Conservation (phyloP, 768 basidiomycete genomes). For the Auricularia sp. region DNA sequence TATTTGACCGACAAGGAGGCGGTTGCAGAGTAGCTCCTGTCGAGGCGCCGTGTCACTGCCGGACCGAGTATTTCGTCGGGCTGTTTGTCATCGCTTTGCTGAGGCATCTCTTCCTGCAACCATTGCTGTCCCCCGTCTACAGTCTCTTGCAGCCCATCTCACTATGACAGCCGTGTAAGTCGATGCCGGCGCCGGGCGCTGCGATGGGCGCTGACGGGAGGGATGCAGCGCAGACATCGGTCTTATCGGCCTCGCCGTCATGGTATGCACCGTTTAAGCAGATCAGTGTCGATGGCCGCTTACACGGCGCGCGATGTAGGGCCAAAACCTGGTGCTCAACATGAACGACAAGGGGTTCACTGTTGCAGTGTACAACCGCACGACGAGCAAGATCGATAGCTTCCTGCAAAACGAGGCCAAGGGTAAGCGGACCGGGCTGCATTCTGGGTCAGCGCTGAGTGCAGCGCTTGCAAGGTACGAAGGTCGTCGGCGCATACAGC, state of each 20-base stretch:
- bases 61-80: background rate
- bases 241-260: constrained; percentile 97
- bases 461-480: constrained; percentile 57
- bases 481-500: constrained; percentile 89
- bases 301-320: constrained; percentile 36
- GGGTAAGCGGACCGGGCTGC: constrained; percentile 46
- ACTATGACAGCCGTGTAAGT: constrained; percentile 1
- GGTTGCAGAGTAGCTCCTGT: background rate
- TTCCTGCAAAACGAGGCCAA: constrained; percentile 98
- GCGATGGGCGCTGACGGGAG: background rate
- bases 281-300: constrained; percentile 3
- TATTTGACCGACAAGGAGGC: background rate
- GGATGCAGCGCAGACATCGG: constrained; percentile 82
- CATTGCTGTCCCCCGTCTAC: background rate
- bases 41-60: background rate
- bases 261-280: constrained; percentile 45
- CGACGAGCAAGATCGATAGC: constrained; percentile 87
- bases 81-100: background rate
- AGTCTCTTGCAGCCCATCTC: background rate
- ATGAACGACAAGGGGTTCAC: constrained; percentile 99
- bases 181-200: background rate
- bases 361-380: constrained; percentile 96
- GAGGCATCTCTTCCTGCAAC: background rate
- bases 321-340: constrained; percentile 94
- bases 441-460: background rate